phyloP scores from a whole-genome alignment of 2,329 filamentous ascomycete species.

The Cladosporium phlei region DNA sequence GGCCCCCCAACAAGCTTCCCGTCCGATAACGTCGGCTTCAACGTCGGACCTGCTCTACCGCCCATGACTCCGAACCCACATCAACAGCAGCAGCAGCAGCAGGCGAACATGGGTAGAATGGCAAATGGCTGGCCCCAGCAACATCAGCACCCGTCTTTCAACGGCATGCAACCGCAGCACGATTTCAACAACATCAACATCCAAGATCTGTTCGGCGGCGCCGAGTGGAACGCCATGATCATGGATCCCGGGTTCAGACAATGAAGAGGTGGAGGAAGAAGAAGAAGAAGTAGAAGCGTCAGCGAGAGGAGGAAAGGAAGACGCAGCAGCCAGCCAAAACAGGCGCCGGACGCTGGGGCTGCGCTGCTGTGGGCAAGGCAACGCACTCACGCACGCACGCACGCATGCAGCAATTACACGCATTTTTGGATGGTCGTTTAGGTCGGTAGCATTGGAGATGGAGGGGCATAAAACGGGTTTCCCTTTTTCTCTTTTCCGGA shows the following conservation, averaged over 20 bases:
- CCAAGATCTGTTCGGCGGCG: conserved; percentile 34
- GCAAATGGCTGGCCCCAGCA: conserved; percentile 21
- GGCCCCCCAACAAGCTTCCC: conserved; percentile 11
- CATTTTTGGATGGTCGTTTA: too few species aligned
- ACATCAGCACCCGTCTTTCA: conserved; percentile 21
- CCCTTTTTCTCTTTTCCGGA: too few species aligned
- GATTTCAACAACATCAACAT: conserved; percentile 31
- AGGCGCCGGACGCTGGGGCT: too few species aligned
- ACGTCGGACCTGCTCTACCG: neutral
- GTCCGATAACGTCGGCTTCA: conserved; percentile 2
- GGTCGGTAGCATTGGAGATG: too few species aligned
- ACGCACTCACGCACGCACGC: too few species aligned
- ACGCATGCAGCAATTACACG: too few species aligned
- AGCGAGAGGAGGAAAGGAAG: too few species aligned
- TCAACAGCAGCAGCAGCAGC: conserved; percentile 25
- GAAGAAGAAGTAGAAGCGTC: neutral
- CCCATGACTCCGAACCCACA: conserved; percentile 10
- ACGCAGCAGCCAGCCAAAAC: neutral
- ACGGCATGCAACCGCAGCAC: conserved; percentile 20
- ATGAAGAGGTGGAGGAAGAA: conserved; percentile 2
- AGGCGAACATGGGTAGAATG: conserved; percentile 20
- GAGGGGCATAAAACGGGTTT: too few species aligned
- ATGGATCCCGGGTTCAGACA: conserved; percentile 20
- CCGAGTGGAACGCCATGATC: conserved; percentile 33
- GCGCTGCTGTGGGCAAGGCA: too few species aligned